These are phyloP conservation scores for Microglena sp. DNA, from an alignment of 139 green algal species.

Conservation along the genomic window DNA sequence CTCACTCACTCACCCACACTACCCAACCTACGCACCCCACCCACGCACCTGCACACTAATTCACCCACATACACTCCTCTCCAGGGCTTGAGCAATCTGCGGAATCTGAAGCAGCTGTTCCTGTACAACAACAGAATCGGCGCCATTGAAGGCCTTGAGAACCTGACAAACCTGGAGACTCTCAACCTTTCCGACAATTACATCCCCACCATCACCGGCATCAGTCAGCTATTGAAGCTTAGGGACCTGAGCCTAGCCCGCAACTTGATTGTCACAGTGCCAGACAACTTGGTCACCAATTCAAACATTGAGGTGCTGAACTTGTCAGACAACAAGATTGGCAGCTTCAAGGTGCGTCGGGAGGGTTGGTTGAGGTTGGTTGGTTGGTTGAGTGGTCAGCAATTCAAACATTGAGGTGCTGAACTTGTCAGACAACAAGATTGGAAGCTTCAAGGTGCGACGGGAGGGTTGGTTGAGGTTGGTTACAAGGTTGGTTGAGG, in stretches of 20 bases:
- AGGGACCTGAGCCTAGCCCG: slow-evolving; percentile 56
- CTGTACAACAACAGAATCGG: slow-evolving; percentile 58
- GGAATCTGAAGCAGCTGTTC: slow-evolving; percentile 46
- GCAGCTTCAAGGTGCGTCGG: slow-evolving; percentile 51
- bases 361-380: neutral
- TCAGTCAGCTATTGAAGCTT: slow-evolving; percentile 37
- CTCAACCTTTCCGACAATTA: slow-evolving; percentile 68
- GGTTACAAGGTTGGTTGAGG: too few species aligned
- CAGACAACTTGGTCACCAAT: slow-evolving; percentile 21
- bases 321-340: slow-evolving; percentile 57
- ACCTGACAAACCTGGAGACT: slow-evolving; percentile 43
- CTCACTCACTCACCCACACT: too few species aligned
- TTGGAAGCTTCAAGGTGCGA: too few species aligned
- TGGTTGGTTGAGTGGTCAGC: too few species aligned
- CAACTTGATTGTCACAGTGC: slow-evolving; percentile 52
- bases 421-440: too few species aligned
- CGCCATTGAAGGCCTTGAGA: slow-evolving; percentile 33
- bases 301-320: slow-evolving; percentile 57
- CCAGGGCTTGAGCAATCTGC: slow-evolving; percentile 30
- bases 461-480: too few species aligned
- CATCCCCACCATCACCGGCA: slow-evolving; percentile 42
- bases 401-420: too few species aligned
- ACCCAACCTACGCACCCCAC: too few species aligned
- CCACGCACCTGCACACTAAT: too few species aligned
- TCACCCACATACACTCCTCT: too few species aligned